Evolutionary conservation across 495 filamentous ascomycete species (phyloP).

Genomic region (Hypoxylon lienhwacheense): DNA sequence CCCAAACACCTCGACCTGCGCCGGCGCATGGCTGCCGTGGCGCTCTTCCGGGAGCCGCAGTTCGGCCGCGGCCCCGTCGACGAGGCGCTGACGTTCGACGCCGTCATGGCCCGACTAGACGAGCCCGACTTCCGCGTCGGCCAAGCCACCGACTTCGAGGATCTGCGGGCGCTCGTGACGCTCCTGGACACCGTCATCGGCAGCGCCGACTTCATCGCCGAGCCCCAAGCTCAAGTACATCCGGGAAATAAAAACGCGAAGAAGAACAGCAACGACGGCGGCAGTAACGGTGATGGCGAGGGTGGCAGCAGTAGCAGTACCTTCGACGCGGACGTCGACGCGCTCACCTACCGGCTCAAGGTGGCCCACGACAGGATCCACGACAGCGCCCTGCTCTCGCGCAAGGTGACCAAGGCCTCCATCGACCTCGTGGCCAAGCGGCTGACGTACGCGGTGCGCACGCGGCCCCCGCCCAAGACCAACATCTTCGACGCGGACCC

Average conservation of each 20-base stretch:
- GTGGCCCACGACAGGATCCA: slow-evolving; percentile 69
- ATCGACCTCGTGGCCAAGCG: slow-evolving; percentile 73
- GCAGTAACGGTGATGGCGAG: slow-evolving; percentile 39
- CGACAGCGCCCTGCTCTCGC: slow-evolving; percentile 70
- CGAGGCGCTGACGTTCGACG: slow-evolving; percentile 52
- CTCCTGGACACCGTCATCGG: slow-evolving; percentile 77
- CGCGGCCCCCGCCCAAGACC: slow-evolving; percentile 61
- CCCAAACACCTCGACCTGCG: slow-evolving; percentile 63
- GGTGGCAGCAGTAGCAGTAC: slow-evolving; percentile 47
- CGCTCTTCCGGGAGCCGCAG: slow-evolving; percentile 58
- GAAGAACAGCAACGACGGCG: background rate
- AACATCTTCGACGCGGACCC: slow-evolving; percentile 53
- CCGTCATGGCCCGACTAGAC: slow-evolving; percentile 56
- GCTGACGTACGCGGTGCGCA: slow-evolving; percentile 69
- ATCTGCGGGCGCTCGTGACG: slow-evolving; percentile 62
- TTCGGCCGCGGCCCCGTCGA: slow-evolving; percentile 50
- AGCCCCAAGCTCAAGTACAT: background rate
- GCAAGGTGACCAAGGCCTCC: slow-evolving; percentile 71
- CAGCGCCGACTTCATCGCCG: slow-evolving; percentile 48
- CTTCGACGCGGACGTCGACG: slow-evolving; percentile 73
- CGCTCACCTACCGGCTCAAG: slow-evolving; percentile 63
- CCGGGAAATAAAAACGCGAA: background rate
- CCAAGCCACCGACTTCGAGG: slow-evolving; percentile 62
- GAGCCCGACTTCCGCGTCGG: slow-evolving; percentile 44
- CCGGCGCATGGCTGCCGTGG: slow-evolving; percentile 72